Conservation (phyloP, 2,329 filamentous ascomycete species). For the Penicillium capsulatum region DNA sequence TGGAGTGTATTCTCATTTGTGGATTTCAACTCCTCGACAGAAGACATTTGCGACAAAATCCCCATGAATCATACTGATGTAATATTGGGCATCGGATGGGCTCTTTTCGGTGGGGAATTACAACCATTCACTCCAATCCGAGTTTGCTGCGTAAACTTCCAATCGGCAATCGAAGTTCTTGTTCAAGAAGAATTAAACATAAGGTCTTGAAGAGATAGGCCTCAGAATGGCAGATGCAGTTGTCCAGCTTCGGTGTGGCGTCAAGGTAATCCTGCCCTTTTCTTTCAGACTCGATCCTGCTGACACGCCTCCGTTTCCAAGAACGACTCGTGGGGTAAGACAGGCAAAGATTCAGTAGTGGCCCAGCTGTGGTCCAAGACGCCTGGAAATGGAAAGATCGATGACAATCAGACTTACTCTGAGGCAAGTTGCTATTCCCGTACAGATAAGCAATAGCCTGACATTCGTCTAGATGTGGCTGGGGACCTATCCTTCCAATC, state of each 20-base stretch:
- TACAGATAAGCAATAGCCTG: neutral
- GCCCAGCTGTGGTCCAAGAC: slow-evolving; percentile 63
- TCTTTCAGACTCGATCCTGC: slow-evolving; percentile 1
- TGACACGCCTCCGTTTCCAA: slow-evolving; percentile 22
- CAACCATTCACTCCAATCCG: no score
- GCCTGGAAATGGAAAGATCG: slow-evolving; percentile 59
- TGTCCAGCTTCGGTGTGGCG: slow-evolving; percentile 52
- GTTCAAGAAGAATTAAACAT: no score
- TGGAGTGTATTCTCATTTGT: no score
- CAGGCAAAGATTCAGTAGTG: slow-evolving; percentile 61
- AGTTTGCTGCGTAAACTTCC: no score
- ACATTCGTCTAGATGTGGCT: slow-evolving; percentile 62
- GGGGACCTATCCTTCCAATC: slow-evolving; percentile 68
- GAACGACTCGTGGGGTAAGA: slow-evolving; percentile 68
- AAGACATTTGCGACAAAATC: no score
- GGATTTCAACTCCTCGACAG: no score
- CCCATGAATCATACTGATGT: no score
- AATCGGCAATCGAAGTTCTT: no score
- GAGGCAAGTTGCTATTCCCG: slow-evolving; percentile 44
- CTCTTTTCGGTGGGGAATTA: no score
- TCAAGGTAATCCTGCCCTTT: slow-evolving; percentile 40
- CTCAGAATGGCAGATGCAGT: slow-evolving; percentile 48
- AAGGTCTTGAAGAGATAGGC: no score
- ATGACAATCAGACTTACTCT: slow-evolving; percentile 61
- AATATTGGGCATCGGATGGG: no score